Conservation (phyloP, 1,284 basidiomycete species). For the Rhizoctonia solani region DNA sequence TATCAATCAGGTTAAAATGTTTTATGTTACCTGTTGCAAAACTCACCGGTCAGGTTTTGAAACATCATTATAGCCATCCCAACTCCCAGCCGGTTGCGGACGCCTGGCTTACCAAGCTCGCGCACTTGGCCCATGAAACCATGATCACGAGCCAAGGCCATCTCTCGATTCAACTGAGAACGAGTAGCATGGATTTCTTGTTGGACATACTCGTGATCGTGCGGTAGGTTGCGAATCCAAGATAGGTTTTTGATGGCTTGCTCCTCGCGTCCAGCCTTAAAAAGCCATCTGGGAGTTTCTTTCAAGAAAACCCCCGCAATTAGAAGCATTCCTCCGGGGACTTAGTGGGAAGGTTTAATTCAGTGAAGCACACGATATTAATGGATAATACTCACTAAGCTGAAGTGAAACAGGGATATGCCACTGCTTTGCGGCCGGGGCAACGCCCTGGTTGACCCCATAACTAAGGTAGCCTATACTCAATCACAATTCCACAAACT, state of each 20-base stretch:
- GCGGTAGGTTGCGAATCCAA: slow-evolving; percentile 49
- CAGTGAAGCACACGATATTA: background rate
- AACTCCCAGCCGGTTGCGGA: slow-evolving; percentile 32
- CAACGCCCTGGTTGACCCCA: slow-evolving; percentile 50
- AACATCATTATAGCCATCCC: slow-evolving; percentile 30
- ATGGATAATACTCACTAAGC: slow-evolving; percentile 42
- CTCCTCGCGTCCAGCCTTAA: slow-evolving; percentile 50
- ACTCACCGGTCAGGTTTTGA: slow-evolving; percentile 27
- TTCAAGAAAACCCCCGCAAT: slow-evolving; percentile 52
- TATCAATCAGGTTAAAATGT: background rate
- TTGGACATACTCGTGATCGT: slow-evolving; percentile 48
- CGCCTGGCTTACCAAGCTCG: slow-evolving; percentile 32
- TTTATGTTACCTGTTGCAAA: background rate
- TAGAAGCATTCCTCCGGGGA: slow-evolving; percentile 54
- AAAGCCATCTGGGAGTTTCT: slow-evolving; percentile 57
- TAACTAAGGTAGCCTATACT: slow-evolving; percentile 45
- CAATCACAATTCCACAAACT: slow-evolving; percentile 16
- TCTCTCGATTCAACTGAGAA: slow-evolving; percentile 8
- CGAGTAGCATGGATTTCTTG: slow-evolving; percentile 45
- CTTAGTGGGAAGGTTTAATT: background rate
- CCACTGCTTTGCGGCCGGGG: slow-evolving; percentile 50
- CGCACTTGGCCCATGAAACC: slow-evolving; percentile 12
- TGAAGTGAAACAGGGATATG: slow-evolving; percentile 57
- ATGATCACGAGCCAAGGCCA: background rate
- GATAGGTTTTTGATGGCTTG: slow-evolving; percentile 50